Base-by-base conservation (phyloP, 1,139 yeast species). In the Dujonia santamariae region DNA sequence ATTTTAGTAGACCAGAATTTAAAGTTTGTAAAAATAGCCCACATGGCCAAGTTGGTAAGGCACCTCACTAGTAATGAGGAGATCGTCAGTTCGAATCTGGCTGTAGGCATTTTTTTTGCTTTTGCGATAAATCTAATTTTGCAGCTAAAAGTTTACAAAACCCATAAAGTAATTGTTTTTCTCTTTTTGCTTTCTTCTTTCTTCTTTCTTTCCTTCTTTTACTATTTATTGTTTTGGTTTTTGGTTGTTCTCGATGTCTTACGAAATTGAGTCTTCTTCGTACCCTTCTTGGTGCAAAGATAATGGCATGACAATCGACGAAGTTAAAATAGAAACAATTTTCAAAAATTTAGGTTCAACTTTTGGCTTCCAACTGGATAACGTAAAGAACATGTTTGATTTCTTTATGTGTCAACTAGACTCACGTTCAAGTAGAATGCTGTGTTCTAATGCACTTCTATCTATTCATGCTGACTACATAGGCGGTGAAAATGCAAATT, bases 41-140 rank as follows among this genome's bases (percentile, higher is more conserved):
- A n/a, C 28, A 36, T 36, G 38, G 38, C 38, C 38, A 36, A 36
- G 38, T 36, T 36, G 38, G 38, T 36, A 80, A 80, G 86, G 86
- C 87, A 83, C 84, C 79, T 78, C 86, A 80, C 87, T 80, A 80
- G 86, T 80, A 80, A 80, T 80, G 87, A 78, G 79, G 84, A 80
- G 87, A 80, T 80, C 87, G 80, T 77, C 85, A 79, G 86, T 80
- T 80, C 86, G 81, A 80, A 67, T 78, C 85, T 78, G 84, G 78
- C 76, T 76, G 80, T 74, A 75, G 81, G 84, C 85, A 78, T 46
- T 50, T 49, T 43, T 60, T 64, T 63, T 45, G 7, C 17, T 25
- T 25, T 15, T n/a, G n/a, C n/a, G n/a, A n/a, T n/a, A n/a, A n/a
- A n/a, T n/a, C n/a, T n/a, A n/a, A n/a, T n/a, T n/a, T n/a, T n/a